Conservation (phyloP, 2,329 filamentous ascomycete species). For the Fusarium tupiense region DNA sequence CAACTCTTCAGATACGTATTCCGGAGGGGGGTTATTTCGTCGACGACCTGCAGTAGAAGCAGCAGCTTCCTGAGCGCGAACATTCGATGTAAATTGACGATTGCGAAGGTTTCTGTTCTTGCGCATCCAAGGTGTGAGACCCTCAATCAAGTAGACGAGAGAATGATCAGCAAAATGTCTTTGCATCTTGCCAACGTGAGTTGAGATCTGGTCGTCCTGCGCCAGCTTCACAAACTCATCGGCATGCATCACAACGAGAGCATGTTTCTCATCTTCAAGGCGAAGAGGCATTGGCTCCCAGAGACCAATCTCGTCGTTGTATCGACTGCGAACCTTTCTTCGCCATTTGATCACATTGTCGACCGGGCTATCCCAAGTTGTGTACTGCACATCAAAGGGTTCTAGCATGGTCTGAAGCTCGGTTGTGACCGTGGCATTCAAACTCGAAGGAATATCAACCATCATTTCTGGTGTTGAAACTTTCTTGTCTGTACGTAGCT, state of each 20-base stretch:
- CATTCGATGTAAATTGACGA: constrained; percentile 72
- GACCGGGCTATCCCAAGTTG: constrained; percentile 56
- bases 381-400: constrained; percentile 59
- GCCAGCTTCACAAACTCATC: constrained; percentile 73
- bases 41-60: constrained; percentile 45
- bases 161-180: constrained; percentile 61
- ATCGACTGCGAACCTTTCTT: constrained; percentile 71
- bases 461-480: constrained; percentile 81
- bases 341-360: constrained; percentile 72
- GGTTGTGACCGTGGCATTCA: constrained; percentile 58
- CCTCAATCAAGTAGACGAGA: constrained; percentile 78
- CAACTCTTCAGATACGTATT: constrained; percentile 71
- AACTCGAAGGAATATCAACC: constrained; percentile 69
- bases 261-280: constrained; percentile 67
- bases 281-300: constrained; percentile 71
- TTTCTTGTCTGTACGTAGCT: constrained; percentile 77
- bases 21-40: constrained; percentile 51
- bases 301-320: constrained; percentile 67
- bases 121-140: constrained; percentile 70
- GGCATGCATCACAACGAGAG: constrained; percentile 69
- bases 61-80: constrained; percentile 57
- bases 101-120: constrained; percentile 76
- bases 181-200: constrained; percentile 67
- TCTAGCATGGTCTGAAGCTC: constrained; percentile 62
- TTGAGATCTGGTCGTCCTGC: constrained; percentile 61